Evolutionary conservation across 1,284 basidiomycete species (phyloP).

Genomic region (Mycena sp.): DNA sequence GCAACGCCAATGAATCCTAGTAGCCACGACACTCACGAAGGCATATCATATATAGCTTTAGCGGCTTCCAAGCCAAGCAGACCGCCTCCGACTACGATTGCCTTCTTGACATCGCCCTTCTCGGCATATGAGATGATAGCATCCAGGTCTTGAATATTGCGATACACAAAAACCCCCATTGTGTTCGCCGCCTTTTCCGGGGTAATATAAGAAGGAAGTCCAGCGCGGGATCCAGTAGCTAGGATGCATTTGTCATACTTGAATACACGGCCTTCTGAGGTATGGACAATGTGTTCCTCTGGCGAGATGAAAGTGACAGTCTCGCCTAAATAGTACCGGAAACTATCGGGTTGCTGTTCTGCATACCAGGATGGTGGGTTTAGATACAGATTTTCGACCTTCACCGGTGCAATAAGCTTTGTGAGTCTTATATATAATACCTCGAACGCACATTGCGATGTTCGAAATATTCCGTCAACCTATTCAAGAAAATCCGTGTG

Average conservation of each 20-base stretch:
- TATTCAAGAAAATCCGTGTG: constrained; percentile 1
- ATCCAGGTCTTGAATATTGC: constrained; percentile 75
- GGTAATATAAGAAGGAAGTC: constrained; percentile 70
- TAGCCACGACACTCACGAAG: constrained; percentile 43
- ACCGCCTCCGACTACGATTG: constrained; percentile 77
- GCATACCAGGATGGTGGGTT: constrained; percentile 71
- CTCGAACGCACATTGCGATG: constrained; percentile 55
- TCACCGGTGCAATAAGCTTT: constrained; percentile 6
- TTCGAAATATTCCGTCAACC: constrained; percentile 71
- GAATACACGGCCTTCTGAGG: constrained; percentile 56
- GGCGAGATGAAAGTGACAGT: constrained; percentile 60
- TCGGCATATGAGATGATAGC: constrained; percentile 67
- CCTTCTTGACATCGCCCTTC: constrained; percentile 53
- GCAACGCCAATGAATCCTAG: too few species aligned
- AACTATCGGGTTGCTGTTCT: constrained; percentile 60
- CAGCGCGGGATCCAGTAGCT: constrained; percentile 77
- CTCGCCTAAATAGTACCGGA: constrained; percentile 64
- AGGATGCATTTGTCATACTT: constrained; percentile 73
- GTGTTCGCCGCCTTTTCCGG: constrained; percentile 48
- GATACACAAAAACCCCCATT: constrained; percentile 75
- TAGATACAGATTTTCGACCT: constrained; percentile 71
- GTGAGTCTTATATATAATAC: neutral
- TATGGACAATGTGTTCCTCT: constrained; percentile 55
- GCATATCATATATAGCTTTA: constrained; percentile 75
- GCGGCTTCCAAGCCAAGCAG: constrained; percentile 80